A percentile compares a stretch with the other conserved stretches of the same genome.
Evolutionary conservation across 2,329 filamentous ascomycete species (phyloP).

Genomic region (Fusarium tanahbumbuense): DNA sequence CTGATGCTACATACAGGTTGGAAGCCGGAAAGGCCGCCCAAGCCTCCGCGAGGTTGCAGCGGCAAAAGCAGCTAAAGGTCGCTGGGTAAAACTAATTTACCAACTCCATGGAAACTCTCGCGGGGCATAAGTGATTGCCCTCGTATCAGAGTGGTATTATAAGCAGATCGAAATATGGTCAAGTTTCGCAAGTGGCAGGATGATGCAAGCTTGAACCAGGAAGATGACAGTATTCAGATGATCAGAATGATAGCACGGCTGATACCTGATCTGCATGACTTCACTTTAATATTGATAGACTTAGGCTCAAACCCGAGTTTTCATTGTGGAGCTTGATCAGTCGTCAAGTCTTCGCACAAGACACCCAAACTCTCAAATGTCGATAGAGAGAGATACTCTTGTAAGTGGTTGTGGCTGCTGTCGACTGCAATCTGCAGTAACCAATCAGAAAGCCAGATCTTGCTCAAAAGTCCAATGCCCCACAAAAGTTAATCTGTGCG

Average conservation of each 20-base stretch:
- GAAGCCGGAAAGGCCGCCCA: background rate
- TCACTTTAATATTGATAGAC: background rate
- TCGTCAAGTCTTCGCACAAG: background rate
- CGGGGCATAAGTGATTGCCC: background rate
- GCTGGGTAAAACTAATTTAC: background rate
- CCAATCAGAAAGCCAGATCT: slow-evolving; percentile 16
- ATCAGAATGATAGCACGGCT: background rate
- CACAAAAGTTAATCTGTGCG: slow-evolving; percentile 32
- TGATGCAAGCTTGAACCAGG: background rate
- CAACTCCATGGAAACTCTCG: background rate
- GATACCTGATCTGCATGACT: background rate
- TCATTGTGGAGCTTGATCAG: background rate
- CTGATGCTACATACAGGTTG: background rate
- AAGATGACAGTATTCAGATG: background rate
- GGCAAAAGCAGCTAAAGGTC: background rate
- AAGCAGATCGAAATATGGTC: background rate
- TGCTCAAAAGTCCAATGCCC: background rate
- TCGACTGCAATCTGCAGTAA: background rate
- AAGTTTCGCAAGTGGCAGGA: background rate
- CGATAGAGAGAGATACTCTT: background rate
- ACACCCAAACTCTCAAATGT: background rate
- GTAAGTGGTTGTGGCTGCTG: slow-evolving; percentile 1
- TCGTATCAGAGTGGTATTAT: background rate
- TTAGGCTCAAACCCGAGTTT: too few relatives aligned
- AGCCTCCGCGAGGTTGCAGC: background rate